Evolutionary conservation across 192 early-diverging fungal species (phyloP).

Genomic region (Backusella mclennaniae): DNA sequence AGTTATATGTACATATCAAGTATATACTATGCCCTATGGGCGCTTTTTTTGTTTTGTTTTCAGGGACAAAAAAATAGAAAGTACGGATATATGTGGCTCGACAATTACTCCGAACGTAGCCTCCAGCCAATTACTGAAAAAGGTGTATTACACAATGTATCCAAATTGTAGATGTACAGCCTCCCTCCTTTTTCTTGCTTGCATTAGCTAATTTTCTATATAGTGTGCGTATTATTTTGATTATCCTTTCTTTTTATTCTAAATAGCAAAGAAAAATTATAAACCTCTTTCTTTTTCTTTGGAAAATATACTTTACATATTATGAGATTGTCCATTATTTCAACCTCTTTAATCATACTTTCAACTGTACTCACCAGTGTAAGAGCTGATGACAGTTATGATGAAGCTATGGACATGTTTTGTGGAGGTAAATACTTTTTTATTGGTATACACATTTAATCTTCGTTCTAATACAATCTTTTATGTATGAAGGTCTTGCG

Average conservation of each 20-base stretch:
- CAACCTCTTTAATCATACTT: conserved; percentile 10
- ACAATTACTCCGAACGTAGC: neutral
- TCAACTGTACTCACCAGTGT: conserved; percentile 6
- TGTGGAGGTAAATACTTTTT: conserved; percentile 12
- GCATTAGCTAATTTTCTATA: neutral
- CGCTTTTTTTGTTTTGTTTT: neutral
- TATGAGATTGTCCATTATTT: conserved; percentile 11
- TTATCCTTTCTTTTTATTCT: neutral
- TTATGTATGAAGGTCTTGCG: conserved; percentile 4
- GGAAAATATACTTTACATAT: neutral
- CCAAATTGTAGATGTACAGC: conserved; percentile 4
- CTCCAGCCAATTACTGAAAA: conserved; percentile 4
- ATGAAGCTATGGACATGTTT: conserved; percentile 13
- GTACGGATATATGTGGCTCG: neutral
- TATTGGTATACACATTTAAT: neutral
- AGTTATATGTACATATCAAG: neutral
- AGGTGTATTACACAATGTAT: neutral
- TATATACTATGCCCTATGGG: neutral
- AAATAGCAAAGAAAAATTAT: neutral
- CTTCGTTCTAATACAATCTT: neutral
- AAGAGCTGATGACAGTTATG: conserved; percentile 8
- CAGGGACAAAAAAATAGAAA: neutral
- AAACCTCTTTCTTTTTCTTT: neutral
- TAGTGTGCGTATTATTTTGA: neutral
- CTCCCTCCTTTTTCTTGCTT: conserved; percentile 9